Percentiles rank a stretch among this genome's conserved stretches.
Conservation (phyloP, 2,329 filamentous ascomycete species). For the Camillea tinctor region DNA sequence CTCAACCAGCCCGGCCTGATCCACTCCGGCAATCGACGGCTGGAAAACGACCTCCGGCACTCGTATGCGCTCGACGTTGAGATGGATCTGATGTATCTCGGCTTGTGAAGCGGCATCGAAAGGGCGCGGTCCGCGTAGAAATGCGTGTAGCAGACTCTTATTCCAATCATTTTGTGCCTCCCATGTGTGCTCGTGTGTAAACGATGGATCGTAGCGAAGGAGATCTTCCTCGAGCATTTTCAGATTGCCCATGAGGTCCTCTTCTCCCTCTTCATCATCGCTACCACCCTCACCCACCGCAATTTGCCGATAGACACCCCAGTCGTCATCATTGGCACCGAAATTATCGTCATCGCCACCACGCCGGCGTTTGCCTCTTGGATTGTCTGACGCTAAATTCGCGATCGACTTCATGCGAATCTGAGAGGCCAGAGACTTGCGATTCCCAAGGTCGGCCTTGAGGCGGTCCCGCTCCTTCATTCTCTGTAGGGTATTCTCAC, state of each 20-base stretch:
- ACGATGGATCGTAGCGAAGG: constrained; percentile 80
- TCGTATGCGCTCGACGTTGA: constrained; percentile 94
- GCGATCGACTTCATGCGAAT: constrained; percentile 98
- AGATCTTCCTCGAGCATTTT: constrained; percentile 80
- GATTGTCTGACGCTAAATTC: constrained; percentile 88
- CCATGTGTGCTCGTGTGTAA: constrained; percentile 88
- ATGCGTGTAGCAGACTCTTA: constrained; percentile 85
- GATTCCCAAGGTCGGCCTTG: constrained; percentile 92
- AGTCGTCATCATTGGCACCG: constrained; percentile 95
- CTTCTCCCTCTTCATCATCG: constrained; percentile 90
- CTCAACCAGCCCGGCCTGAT: constrained; percentile 91
- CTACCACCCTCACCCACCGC: constrained; percentile 75
- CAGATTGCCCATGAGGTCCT: constrained; percentile 73
- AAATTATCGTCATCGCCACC: constrained; percentile 95
- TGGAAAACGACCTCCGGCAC: constrained; percentile 93
- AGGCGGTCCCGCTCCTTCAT: constrained; percentile 93
- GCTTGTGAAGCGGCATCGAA: constrained; percentile 78
- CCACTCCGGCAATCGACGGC: constrained; percentile 84
- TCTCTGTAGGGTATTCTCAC: constrained; percentile 68
- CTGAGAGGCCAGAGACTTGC: constrained; percentile 92
- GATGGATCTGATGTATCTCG: constrained; percentile 82
- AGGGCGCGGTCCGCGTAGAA: constrained; percentile 81
- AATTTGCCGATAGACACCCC: constrained; percentile 94
- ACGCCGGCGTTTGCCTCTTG: constrained; percentile 77
- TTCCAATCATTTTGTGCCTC: constrained; percentile 96